These are phyloP conservation scores for Colletotrichum incanum DNA, from an alignment of 2,329 filamentous ascomycete genomes.

Conservation along the genomic window DNA sequence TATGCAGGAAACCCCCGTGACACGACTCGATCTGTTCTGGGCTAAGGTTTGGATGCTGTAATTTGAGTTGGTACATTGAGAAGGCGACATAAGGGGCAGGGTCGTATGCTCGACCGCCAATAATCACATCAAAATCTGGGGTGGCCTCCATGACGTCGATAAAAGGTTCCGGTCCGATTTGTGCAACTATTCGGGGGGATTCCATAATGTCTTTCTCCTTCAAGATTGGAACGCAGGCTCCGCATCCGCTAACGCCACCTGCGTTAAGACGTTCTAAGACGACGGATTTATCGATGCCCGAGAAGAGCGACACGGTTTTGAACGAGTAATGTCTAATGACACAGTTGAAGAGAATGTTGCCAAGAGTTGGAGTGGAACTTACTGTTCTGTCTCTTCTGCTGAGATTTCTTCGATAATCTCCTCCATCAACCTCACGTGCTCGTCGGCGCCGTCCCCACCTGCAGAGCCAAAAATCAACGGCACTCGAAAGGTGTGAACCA, in stretches of 20 bases:
- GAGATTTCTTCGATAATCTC: conserved; percentile 57
- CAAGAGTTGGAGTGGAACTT: background rate
- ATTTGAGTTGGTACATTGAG: conserved; percentile 43
- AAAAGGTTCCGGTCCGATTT: conserved; percentile 64
- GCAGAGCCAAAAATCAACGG: conserved; percentile 61
- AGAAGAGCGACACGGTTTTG: conserved; percentile 56
- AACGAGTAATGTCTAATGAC: conserved; percentile 40
- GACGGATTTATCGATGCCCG: conserved; percentile 54
- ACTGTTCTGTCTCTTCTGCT: conserved; percentile 45
- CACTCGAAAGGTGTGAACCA: conserved; percentile 53
- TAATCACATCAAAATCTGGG: conserved; percentile 63
- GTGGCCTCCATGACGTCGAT: conserved; percentile 57
- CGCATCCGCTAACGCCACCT: conserved; percentile 55
- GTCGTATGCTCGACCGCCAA: conserved; percentile 62
- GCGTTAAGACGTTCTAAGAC: conserved; percentile 51
- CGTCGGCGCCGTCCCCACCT: conserved; percentile 64
- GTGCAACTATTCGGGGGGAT: conserved; percentile 58
- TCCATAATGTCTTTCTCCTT: conserved; percentile 55
- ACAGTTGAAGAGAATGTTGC: background rate
- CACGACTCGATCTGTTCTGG: conserved; percentile 41
- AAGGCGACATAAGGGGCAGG: conserved; percentile 58
- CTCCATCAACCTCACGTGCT: conserved; percentile 58
- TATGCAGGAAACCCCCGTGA: conserved; percentile 60
- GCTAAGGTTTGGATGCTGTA: conserved; percentile 7
- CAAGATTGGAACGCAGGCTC: conserved; percentile 58